Percentiles rank a stretch among this genome's conserved stretches.
Conservation (phyloP, 805 yeast species). For the Metschnikowia henanensis region DNA sequence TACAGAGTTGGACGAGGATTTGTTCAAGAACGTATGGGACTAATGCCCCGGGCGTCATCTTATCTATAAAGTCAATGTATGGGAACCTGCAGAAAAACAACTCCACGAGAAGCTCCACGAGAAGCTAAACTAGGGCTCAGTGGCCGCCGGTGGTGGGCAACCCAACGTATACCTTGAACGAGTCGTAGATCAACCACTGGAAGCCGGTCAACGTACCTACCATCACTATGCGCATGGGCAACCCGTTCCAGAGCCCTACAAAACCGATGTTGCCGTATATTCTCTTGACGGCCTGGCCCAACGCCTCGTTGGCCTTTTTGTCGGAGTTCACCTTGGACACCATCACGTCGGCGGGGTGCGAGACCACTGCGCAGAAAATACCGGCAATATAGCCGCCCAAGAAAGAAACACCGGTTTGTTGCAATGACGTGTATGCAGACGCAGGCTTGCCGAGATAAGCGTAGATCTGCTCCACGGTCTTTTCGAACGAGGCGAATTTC, state of each 20-base stretch:
- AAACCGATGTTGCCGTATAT: slow-evolving; percentile 87
- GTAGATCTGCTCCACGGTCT: slow-evolving; percentile 82
- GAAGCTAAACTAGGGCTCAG: slow-evolving; percentile 8
- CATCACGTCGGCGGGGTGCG: slow-evolving; percentile 99
- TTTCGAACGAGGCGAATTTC: slow-evolving; percentile 93
- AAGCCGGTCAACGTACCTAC: slow-evolving; percentile 95
- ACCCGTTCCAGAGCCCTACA: slow-evolving; percentile 91
- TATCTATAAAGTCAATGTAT: neutral
- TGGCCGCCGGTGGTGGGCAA: slow-evolving; percentile 87
- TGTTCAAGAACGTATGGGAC: slow-evolving; percentile 70
- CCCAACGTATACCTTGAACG: slow-evolving; percentile 93
- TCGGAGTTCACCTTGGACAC: slow-evolving; percentile 88
- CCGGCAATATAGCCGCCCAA: slow-evolving; percentile 97
- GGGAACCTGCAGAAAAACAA: neutral
- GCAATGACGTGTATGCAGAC: slow-evolving; percentile 63
- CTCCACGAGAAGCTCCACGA: too few species aligned
- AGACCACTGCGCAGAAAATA: slow-evolving; percentile 91
- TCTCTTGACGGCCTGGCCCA: slow-evolving; percentile 64
- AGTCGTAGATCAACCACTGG: slow-evolving; percentile 97
- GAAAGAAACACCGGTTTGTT: slow-evolving; percentile 94
- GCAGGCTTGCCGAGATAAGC: slow-evolving; percentile 68
- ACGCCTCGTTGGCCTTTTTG: slow-evolving; percentile 61
- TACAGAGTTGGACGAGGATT: slow-evolving; percentile 53
- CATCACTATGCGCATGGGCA: slow-evolving; percentile 93
- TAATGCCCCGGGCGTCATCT: slow-evolving; percentile 18